Percentiles rank a stretch among this genome's conserved stretches.
These are phyloP conservation scores for Apiospora sp. DNA, from an alignment of 2,329 filamentous ascomycete species.

Conservation along the genomic window DNA sequence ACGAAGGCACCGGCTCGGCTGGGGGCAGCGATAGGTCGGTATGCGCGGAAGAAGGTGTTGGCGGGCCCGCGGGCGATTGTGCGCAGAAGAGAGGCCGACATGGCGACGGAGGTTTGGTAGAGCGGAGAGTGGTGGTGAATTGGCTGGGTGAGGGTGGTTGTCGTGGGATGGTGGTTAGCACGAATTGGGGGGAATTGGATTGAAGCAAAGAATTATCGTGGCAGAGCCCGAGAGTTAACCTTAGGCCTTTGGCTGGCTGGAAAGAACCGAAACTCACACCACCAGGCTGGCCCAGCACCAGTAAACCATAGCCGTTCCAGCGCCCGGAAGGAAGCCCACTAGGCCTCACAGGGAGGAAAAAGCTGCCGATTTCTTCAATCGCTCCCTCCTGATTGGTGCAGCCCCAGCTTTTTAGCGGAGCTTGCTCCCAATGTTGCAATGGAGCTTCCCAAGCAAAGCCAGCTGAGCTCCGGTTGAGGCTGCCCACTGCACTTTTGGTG, in stretches of 20 bases:
- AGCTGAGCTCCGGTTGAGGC: slow-evolving; percentile 8
- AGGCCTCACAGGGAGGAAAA: slow-evolving; percentile 17
- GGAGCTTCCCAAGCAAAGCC: background rate
- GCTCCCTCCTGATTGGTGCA: background rate
- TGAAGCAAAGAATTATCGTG: slow-evolving; percentile 26
- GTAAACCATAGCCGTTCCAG: slow-evolving; percentile 8
- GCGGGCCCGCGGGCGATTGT: slow-evolving; percentile 73
- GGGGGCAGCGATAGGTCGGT: slow-evolving; percentile 62
- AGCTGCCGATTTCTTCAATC: slow-evolving; percentile 12
- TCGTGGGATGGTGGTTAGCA: slow-evolving; percentile 20
- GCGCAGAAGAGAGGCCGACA: slow-evolving; percentile 76
- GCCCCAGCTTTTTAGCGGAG: background rate
- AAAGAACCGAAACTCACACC: slow-evolving; percentile 11
- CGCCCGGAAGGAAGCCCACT: slow-evolving; percentile 14
- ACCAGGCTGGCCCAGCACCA: slow-evolving; percentile 4
- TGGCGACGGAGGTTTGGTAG: slow-evolving; percentile 47
- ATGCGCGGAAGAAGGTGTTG: slow-evolving; percentile 69
- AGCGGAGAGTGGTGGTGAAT: slow-evolving; percentile 30
- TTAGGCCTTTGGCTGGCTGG: slow-evolving; percentile 12
- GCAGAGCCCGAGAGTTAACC: slow-evolving; percentile 19
- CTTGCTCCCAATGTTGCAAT: background rate
- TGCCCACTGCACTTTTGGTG: background rate
- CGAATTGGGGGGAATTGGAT: slow-evolving; percentile 17
- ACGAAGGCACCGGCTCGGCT: slow-evolving; percentile 60
- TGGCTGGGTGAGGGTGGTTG: slow-evolving; percentile 25